These are phyloP conservation scores for Ilyonectria mors-panacis DNA, from an alignment of 2,329 filamentous ascomycete species.

Conservation along the genomic window DNA sequence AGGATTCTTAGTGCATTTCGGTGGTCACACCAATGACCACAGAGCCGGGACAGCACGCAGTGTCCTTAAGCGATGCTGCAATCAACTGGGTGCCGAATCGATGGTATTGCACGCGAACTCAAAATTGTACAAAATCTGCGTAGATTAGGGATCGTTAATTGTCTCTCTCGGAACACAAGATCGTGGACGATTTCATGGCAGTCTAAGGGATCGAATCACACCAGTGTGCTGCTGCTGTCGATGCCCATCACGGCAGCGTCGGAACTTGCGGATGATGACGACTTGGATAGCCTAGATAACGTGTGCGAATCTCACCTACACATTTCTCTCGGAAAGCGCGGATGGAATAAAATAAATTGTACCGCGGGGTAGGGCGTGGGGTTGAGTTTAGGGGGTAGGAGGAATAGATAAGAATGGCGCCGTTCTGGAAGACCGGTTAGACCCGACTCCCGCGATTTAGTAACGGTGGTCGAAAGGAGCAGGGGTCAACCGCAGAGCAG, in stretches of 20 bases:
- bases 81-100: background rate
- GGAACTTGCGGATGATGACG: background rate
- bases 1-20: background rate
- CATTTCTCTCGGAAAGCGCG: conserved; percentile 1
- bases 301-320: conserved; percentile 2
- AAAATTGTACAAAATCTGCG: no score
- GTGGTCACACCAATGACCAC: background rate
- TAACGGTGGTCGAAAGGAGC: background rate
- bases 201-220: conserved; percentile 1
- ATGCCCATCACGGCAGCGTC: background rate
- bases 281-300: background rate
- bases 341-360: conserved; percentile 6
- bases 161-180: conserved; percentile 3
- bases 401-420: conserved; percentile 1
- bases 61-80: background rate
- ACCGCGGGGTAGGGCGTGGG: background rate
- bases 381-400: background rate
- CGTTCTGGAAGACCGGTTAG: background rate
- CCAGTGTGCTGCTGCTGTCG: background rate
- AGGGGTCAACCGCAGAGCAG: background rate
- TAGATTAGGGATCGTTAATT: no score
- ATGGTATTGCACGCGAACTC: background rate
- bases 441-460: conserved; percentile 4
- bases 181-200: background rate
- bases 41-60: background rate